phyloP scores from a whole-genome alignment of 768 basidiomycete species.

The Mycena belliarum region DNA sequence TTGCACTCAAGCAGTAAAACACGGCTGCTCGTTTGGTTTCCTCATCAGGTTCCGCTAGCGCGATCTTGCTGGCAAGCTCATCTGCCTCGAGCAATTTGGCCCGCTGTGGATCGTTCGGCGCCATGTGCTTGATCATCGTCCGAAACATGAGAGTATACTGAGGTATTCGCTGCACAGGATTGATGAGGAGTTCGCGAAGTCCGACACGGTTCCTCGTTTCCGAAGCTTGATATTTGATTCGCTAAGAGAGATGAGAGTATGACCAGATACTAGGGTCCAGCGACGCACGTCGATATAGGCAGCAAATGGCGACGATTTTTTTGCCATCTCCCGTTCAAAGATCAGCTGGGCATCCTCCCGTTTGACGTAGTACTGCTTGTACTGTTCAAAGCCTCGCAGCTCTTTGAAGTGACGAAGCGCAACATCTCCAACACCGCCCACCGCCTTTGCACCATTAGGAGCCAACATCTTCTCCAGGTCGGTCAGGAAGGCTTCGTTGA shows the following conservation, averaged over 20 bases:
- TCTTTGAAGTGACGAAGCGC: slow-evolving; percentile 86
- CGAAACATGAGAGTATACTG: slow-evolving; percentile 92
- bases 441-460: slow-evolving; percentile 54
- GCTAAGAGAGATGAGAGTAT: slow-evolving; percentile 42
- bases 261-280: neutral
- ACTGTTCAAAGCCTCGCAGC: slow-evolving; percentile 83
- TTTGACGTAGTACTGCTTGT: slow-evolving; percentile 88
- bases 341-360: slow-evolving; percentile 90
- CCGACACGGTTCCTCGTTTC: slow-evolving; percentile 82
- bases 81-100: slow-evolving; percentile 81
- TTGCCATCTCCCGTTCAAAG: slow-evolving; percentile 81
- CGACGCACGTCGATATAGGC: slow-evolving; percentile 82
- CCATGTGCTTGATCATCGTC: slow-evolving; percentile 90
- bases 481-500: slow-evolving; percentile 84
- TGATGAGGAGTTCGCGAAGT: slow-evolving; percentile 90
- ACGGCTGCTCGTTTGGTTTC: slow-evolving; percentile 87
- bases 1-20: slow-evolving; percentile 81
- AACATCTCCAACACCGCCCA: slow-evolving; percentile 80
- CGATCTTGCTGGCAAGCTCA: slow-evolving; percentile 87
- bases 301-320: slow-evolving; percentile 78
- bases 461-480: slow-evolving; percentile 81
- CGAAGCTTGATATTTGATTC: slow-evolving; percentile 81
- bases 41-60: slow-evolving; percentile 88
- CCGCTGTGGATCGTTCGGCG: slow-evolving; percentile 73
- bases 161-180: slow-evolving; percentile 94